Conservation (phyloP, 169 alveolate species). For the Cryptosporidium meleagridis region DNA sequence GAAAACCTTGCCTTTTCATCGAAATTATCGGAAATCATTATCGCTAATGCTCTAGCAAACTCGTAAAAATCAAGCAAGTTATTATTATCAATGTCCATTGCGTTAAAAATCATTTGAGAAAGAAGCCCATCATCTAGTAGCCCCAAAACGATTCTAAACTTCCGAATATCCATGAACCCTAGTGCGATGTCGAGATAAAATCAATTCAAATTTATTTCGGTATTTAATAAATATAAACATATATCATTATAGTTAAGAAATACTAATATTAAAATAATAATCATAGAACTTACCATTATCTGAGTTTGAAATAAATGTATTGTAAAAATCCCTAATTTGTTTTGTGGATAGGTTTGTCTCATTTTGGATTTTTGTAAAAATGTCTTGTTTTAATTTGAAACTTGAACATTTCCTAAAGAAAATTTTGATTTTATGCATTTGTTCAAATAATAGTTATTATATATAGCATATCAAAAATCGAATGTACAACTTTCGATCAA, state of each 20-base stretch:
- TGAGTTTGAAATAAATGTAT: slow-evolving; percentile 46
- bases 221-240: background rate
- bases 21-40: slow-evolving; percentile 83
- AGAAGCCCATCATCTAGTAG: slow-evolving; percentile 69
- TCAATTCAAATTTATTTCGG: background rate
- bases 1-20: slow-evolving; percentile 81
- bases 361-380: slow-evolving; percentile 33
- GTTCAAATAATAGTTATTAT: background rate
- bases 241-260: background rate
- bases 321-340: slow-evolving; percentile 56
- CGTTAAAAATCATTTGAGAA: slow-evolving; percentile 81
- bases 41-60: slow-evolving; percentile 82
- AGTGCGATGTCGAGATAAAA: background rate
- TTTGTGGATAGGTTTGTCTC: slow-evolving; percentile 34
- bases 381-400: background rate
- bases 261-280: background rate
- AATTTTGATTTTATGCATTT: background rate
- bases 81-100: slow-evolving; percentile 83
- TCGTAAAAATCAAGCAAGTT: slow-evolving; percentile 83
- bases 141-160: slow-evolving; percentile 76
- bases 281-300: slow-evolving; percentile 52
- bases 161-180: slow-evolving; percentile 60
- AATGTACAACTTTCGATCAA: background rate
- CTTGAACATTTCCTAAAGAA: background rate
- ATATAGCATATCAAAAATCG: background rate